phyloP scores from a whole-genome alignment of 371 early-diverging fungal species.

The Conidiobolus incongruus region DNA sequence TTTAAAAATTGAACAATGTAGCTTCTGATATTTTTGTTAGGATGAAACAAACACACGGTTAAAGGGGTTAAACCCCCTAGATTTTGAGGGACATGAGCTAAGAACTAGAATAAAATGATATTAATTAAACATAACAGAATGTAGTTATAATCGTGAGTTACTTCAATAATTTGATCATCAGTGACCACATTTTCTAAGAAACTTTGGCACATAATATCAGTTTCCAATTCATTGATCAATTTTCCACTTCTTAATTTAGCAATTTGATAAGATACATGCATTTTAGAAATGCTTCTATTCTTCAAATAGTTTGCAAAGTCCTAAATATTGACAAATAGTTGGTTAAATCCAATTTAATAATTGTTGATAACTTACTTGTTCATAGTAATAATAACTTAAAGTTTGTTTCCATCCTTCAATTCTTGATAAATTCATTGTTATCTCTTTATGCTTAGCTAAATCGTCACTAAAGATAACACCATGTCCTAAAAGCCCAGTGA shows the following conservation, averaged over 20 bases:
- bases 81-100: constrained; percentile 53
- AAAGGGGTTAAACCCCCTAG: constrained; percentile 65
- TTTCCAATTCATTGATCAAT: constrained; percentile 34
- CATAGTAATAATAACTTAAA: constrained; percentile 35
- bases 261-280: constrained; percentile 48
- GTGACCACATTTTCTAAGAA: constrained; percentile 31
- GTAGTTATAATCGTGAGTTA: constrained; percentile 6
- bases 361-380: constrained; percentile 15
- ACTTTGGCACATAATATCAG: constrained; percentile 34
- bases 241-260: constrained; percentile 26
- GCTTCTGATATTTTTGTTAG: constrained; percentile 24
- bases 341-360: neutral
- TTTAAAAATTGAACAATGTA: constrained; percentile 41
- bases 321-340: constrained; percentile 5
- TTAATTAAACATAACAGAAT: neutral
- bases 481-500: constrained; percentile 24
- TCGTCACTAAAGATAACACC: constrained; percentile 53
- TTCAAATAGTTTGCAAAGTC: constrained; percentile 29
- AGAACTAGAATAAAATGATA: constrained; percentile 18
- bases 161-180: constrained; percentile 62
- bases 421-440: constrained; percentile 36
- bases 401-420: constrained; percentile 74
- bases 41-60: constrained; percentile 60
- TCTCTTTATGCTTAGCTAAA: constrained; percentile 26
- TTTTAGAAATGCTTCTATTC: constrained; percentile 23